Conservation (phyloP, 108 stramenopile species). For the Stephanodiscus triporus region DNA sequence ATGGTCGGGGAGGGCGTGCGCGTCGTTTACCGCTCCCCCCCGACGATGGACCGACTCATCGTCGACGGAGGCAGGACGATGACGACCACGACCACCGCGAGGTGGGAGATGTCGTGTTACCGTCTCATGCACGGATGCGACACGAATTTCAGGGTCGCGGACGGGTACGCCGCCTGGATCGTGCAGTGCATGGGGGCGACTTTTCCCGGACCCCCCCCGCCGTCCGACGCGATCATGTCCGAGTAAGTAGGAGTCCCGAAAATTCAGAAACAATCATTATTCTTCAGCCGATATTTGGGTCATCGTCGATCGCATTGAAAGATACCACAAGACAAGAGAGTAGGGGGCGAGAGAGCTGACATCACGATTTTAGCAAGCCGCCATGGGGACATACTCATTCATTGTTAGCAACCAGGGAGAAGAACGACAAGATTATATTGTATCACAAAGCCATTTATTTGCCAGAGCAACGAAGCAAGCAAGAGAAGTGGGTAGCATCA, state of each 20-base stretch:
- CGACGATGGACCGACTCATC: background rate
- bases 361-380: no score
- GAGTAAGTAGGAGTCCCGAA: background rate
- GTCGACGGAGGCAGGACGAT: background rate
- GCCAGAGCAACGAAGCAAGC: no score
- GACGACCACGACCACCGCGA: background rate
- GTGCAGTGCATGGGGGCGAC: slow-evolving; percentile 2
- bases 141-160: background rate
- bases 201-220: background rate
- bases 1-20: slow-evolving; percentile 1
- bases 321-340: no score
- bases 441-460: no score
- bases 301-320: no score
- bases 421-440: no score
- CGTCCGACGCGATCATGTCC: background rate
- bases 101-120: slow-evolving; percentile 5
- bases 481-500: no score
- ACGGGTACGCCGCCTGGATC: slow-evolving; percentile 5
- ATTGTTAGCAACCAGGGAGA: no score
- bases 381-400: no score
- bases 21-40: background rate
- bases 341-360: no score
- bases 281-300: no score
- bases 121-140: background rate
- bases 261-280: background rate